Percentiles rank a stretch among this genome's conserved stretches.
phyloP scores from a whole-genome alignment of 2,329 filamentous ascomycete genomes.

The Tothia fuscella region DNA sequence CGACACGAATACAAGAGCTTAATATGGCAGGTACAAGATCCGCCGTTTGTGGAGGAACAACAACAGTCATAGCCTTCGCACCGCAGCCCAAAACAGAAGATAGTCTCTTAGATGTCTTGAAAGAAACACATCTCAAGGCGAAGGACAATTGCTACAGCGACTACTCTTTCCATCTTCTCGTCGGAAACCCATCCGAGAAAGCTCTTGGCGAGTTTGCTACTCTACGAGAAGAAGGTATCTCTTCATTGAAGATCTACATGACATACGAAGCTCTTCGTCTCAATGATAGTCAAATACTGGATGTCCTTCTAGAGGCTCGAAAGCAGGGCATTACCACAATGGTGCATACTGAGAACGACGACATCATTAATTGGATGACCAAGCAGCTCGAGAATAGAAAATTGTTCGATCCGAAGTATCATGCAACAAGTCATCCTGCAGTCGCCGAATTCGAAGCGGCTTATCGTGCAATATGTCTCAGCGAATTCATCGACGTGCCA shows the following conservation, averaged over 20 bases:
- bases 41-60: conserved; percentile 37
- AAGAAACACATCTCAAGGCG: conserved; percentile 32
- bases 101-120: conserved; percentile 31
- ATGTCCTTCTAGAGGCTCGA: conserved; percentile 37
- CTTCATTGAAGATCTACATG: conserved; percentile 33
- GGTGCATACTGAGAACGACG: conserved; percentile 38
- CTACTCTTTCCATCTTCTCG: conserved; percentile 32
- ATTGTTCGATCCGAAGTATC: conserved; percentile 39
- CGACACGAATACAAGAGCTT: not conserved
- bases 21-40: conserved; percentile 25
- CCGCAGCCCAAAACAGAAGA: conserved; percentile 34
- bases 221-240: conserved; percentile 25
- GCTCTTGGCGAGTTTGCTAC: conserved; percentile 25
- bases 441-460: conserved; percentile 42
- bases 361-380: conserved; percentile 43
- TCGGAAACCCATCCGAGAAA: conserved; percentile 25
- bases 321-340: conserved; percentile 36
- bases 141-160: conserved; percentile 35
- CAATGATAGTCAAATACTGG: conserved; percentile 35
- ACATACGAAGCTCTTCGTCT: conserved; percentile 28
- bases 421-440: conserved; percentile 37
- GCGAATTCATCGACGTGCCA: conserved; percentile 38
- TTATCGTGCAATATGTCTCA: conserved; percentile 39
- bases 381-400: conserved; percentile 37
- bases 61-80: conserved; percentile 37